Base-by-base conservation (phyloP, 1,284 basidiomycete genomes). In the Cryptococcus sp. region DNA sequence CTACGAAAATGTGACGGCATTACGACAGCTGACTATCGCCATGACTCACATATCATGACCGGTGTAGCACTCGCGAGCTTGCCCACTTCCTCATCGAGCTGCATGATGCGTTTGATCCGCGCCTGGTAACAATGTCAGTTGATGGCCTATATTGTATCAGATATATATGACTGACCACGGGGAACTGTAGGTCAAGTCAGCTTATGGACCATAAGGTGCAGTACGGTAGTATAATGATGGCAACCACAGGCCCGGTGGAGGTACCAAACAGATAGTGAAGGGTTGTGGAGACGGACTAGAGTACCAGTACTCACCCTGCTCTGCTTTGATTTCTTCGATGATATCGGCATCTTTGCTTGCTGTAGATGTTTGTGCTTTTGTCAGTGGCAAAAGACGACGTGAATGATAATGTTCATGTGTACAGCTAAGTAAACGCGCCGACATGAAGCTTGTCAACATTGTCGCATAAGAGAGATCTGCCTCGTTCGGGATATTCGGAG, bases 61-160 rank as follows among this genome's bases (percentile, higher is more conserved):
- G 96, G 96, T 5, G 95, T 97, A 16, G 93, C 94, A 73, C 93
- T 91, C 1, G 96, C 94, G 19, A 99, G 92, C 79, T 99, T 99
- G 56, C 96, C 95, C 17, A 99, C 95, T 76, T 99, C 95, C 75
- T 99, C 96, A 75, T 99, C 95, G 76, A 95, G 93, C 81, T 99
- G 95, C 92, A 99, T 99, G 61, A 99, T 97, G 82, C 94, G 93
- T 84, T 98, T 99, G 81, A 98, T 99, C 54, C 95, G 86, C 7
- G 95, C 95, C 91, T 92, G 61, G 38, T 49, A 17, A 58, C 41
- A 20, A 13, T 20, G 13, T 53, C 26, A 54, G 44, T 20, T 51
- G 16, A 15, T 13, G 8, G 3, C 8, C 8, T 34, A 13, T 34
- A 4, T 4, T 46, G 22, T 25, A 25, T 46, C 3, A 49, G 22